These are phyloP conservation scores for Gossypium trilobum DNA, from an alignment of 441 rosid species.

Conservation along the genomic window DNA sequence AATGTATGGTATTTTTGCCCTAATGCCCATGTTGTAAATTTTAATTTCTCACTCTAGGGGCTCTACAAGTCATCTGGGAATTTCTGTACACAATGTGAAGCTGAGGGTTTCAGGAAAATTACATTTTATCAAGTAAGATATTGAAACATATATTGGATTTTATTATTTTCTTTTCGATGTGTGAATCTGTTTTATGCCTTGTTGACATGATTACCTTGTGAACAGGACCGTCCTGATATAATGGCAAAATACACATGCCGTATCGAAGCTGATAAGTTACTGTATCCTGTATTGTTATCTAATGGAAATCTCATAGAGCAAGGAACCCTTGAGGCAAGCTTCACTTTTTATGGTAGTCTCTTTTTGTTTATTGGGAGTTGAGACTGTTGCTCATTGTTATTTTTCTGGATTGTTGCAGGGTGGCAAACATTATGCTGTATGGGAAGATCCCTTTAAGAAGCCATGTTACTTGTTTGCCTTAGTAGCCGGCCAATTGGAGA, in stretches of 20 bases:
- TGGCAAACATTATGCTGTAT: slow-evolving; percentile 74
- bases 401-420: slow-evolving; percentile 40
- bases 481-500: slow-evolving; percentile 83
- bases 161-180: slow-evolving; percentile 4
- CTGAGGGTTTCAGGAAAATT: slow-evolving; percentile 91
- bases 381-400: slow-evolving; percentile 12
- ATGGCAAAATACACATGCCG: slow-evolving; percentile 92
- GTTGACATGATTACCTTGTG: slow-evolving; percentile 18
- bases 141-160: slow-evolving; percentile 10
- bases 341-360: slow-evolving; percentile 13
- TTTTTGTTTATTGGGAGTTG: neutral
- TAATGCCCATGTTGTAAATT: slow-evolving; percentile 7
- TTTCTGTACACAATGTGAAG: slow-evolving; percentile 97
- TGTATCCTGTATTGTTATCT: slow-evolving; percentile 80
- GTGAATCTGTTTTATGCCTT: slow-evolving; percentile 10
- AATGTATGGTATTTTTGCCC: neutral
- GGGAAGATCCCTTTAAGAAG: slow-evolving; percentile 99
- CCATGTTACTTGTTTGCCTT: slow-evolving; percentile 93
- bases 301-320: slow-evolving; percentile 90
- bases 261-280: slow-evolving; percentile 81
- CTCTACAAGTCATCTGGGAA: slow-evolving; percentile 89
- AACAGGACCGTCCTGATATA: slow-evolving; percentile 94
- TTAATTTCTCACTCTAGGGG: slow-evolving; percentile 43
- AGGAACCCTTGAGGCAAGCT: slow-evolving; percentile 65
- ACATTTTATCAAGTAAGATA: slow-evolving; percentile 75